Evolutionary conservation across 768 basidiomycete species (phyloP), one percentile per base, ranked within the genome.

Genomic region (Naganishia randhawae): DNA sequence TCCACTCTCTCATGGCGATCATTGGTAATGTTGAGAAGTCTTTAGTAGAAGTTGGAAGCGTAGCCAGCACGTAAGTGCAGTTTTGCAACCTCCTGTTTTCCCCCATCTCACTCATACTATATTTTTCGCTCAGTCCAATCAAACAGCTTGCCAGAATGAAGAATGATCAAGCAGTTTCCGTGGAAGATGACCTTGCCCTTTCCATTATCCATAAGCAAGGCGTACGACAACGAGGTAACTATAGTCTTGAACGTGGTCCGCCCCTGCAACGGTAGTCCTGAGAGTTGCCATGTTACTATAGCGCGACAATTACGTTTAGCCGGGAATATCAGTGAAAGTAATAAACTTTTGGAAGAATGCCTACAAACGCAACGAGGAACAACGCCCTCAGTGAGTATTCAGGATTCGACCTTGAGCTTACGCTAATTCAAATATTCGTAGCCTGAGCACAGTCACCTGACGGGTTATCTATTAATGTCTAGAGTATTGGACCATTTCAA

Each of bases 401-500:
- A 13, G 8, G n/a, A 39, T 22, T 6, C 37, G 8, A 39, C 16
- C 3, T 39, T 9, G 19, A 16, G 13, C 5, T 14, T 3, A 25
- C 25, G 19, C 37, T 35, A 6, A 29, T 13, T 6, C n/a, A 25
- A 22, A 39, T 37, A 14, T 25, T 29, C 9, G 22, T 25, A 61
- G 57, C 57, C 57, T 25, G 57, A 61, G 57, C 39, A 41, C 16
- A 41, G 86, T 72, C 83, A 85, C 3, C 80, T 96, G 0, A 61
- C 41, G 57, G 57, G 57, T 1, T 61, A 61, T 41, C 57, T 61
- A 25, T 19, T 61, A 25, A 61, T 97, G 32, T 86, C 90, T 63
- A 85, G 87, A 31, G 89, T 89, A 0, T 87, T 93, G 72, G 84
- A 84, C 41, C 86, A 86, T 8, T 91, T 95, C 82, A 85, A 86